A percentile compares a stretch with the other conserved stretches of the same genome.
These are phyloP conservation scores for Dendrothele bispora DNA, from an alignment of 768 basidiomycete species.

Conservation along the genomic window DNA sequence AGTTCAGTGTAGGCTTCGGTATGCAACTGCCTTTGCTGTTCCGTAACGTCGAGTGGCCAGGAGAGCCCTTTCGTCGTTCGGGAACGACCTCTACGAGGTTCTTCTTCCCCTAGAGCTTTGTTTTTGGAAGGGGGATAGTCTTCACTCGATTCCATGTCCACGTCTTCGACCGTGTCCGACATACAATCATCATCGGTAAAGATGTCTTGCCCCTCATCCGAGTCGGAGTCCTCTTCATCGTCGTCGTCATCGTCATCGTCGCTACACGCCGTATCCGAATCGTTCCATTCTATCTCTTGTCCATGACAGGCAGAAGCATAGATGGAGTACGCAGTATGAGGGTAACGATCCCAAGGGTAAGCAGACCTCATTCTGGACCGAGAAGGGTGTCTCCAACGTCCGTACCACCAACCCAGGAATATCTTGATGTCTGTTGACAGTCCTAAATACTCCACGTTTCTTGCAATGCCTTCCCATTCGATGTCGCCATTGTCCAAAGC, in stretches of 20 bases:
- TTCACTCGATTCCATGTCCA: conserved; percentile 3
- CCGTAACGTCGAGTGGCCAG: no score
- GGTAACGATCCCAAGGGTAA: conserved; percentile 34
- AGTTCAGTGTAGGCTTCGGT: no score
- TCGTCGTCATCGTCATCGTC: conserved; percentile 27
- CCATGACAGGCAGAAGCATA: no score
- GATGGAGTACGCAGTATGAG: no score
- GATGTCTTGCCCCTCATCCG: not conserved
- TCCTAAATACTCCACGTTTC: conserved; percentile 88
- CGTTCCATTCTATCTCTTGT: no score
- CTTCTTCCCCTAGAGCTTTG: no score
- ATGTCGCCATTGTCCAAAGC: conserved; percentile 64
- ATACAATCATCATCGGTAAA: conserved; percentile 18
- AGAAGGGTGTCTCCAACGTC: conserved; percentile 53
- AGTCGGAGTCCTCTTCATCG: conserved; percentile 8
- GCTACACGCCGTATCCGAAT: conserved; percentile 24
- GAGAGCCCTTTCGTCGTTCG: conserved; percentile 5
- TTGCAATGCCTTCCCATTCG: conserved; percentile 84
- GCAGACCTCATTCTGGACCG: conserved; percentile 32
- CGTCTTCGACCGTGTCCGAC: not conserved
- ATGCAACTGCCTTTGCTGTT: no score
- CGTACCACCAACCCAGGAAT: conserved; percentile 76
- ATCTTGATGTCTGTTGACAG: conserved; percentile 74
- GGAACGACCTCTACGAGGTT: not conserved
- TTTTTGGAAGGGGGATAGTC: no score